Base-by-base conservation (phyloP, 1,284 basidiomycete species). In the Dichomitus squalens region DNA sequence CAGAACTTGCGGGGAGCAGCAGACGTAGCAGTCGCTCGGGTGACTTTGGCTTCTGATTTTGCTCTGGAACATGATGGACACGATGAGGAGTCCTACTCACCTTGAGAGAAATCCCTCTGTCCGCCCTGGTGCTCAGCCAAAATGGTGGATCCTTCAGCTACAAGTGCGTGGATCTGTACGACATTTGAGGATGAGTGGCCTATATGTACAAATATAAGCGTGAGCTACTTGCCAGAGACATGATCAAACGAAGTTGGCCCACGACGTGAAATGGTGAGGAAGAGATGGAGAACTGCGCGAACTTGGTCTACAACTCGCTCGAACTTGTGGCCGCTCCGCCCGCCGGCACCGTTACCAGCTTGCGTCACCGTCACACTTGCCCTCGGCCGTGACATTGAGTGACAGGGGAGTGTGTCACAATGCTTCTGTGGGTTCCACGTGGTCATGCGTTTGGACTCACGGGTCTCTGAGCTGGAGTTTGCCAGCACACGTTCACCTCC, bases 111-210 rank as follows among this genome's bases (percentile, higher is more conserved):
- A 71, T 94, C 86, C 51, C 88, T 84, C 63, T 86, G 81, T 44
- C 90, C 90, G 6, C 83, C 81, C 64, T 89, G 84, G 71, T 94
- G 88, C 70, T 96, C 93, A 4, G 90, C 92, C 25, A 96, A 82
- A 59, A 96, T 88, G 7, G 82, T 86, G 14, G 86, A 72, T 1
- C 90, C 92, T 63, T 85, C 81, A n/a, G 94, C 89, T 9, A 96
- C 87, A 40, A 95, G 80, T n/a, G 92, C 92, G 68, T 94, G 92
- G 58, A 96, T 89, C 88, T 91, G 38, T 5, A 54, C 8, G 7
- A 16, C 12, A 2, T 6, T 31, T 52, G 8, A 49, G n/a, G 23
- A 36, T n/a, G 41, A n/a, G 21, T 20, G 20, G 36, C 1, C 14
- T 53, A 12, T 46, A 18, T 29, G 0, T 44, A 4, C 14, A 35